Conservation (phyloP, 169 alveolate genomes). For the Nephromyces sp. region DNA sequence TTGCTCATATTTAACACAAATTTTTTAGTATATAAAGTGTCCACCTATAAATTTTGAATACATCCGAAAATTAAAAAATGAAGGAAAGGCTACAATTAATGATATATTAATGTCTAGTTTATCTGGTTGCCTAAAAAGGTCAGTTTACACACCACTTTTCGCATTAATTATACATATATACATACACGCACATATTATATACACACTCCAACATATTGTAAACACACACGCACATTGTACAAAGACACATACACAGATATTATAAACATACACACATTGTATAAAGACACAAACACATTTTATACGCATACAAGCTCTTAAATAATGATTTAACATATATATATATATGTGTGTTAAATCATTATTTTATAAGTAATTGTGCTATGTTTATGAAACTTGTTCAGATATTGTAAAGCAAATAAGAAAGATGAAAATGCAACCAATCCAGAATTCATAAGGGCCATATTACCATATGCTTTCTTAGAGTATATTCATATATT, state of each 20-base stretch:
- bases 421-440: neutral
- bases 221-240: neutral
- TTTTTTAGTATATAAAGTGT: neutral
- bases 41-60: neutral
- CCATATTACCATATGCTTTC: slow-evolving; percentile 5
- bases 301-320: neutral
- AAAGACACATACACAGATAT: neutral
- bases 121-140: slow-evolving; percentile 6
- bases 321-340: neutral
- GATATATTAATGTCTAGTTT: slow-evolving; percentile 4
- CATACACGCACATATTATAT: neutral
- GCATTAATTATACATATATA: neutral
- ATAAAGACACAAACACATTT: neutral
- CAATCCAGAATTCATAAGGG: neutral
- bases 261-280: neutral
- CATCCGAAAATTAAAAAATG: neutral
- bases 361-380: neutral
- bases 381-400: neutral
- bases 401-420: neutral
- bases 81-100: slow-evolving; percentile 1
- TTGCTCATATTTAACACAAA: neutral
- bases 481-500: neutral
- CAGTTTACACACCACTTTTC: neutral
- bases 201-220: neutral
- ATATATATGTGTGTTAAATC: neutral